Base-by-base conservation (phyloP, 1,139 yeast genomes). In the Debaryomycetaceae sp. region DNA sequence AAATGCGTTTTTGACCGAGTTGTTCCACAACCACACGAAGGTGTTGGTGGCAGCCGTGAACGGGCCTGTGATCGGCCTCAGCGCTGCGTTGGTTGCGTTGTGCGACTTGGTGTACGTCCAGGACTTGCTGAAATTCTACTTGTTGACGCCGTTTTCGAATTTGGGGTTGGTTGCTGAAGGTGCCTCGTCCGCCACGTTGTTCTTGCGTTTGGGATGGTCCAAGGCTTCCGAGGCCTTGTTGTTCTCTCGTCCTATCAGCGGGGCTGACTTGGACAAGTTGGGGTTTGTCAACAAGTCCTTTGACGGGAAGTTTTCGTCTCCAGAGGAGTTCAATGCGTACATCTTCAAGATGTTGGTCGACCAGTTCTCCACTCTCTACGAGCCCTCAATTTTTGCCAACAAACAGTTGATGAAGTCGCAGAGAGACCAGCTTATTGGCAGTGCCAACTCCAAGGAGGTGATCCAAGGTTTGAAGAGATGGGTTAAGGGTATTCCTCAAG, bases 141-240 rank as follows among this genome's bases (percentile, higher is more conserved):
- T 86, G 48, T 75, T 85, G 59, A 76, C 85, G 24, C 97, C 97
- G 13, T 89, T 89, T 64, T 81, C 93, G 43, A 85, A 85, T 60
- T 76, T 89, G 56, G 96, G 96, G 2, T 75, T 89, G 55, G 93
- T 87, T 5, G 81, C 88, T 48, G 97, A 89, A 65, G 96, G 96
- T 47, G 89, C 83, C 6, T 70, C 89, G 4, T 81, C 90, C 7
- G 78, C 81, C 22, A 80, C 93, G 8, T 71, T 89, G 45, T 81
- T 86, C 37, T 65, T 73, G 54, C 76, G 95, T 57, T 70, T 89
- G 49, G 96, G 96, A 2, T 72, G 84, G 71, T 82, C 89, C 49
- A 76, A 75, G 53, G 83, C 95, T 23, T 75, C 84, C 44, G 95
- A 88, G 62, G 89, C 90, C 0, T 68, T 89, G 40, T 69, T 88